Evolutionary conservation across 1,284 basidiomycete genomes (phyloP).

Genomic region (Fomitopsis pinicola): DNA sequence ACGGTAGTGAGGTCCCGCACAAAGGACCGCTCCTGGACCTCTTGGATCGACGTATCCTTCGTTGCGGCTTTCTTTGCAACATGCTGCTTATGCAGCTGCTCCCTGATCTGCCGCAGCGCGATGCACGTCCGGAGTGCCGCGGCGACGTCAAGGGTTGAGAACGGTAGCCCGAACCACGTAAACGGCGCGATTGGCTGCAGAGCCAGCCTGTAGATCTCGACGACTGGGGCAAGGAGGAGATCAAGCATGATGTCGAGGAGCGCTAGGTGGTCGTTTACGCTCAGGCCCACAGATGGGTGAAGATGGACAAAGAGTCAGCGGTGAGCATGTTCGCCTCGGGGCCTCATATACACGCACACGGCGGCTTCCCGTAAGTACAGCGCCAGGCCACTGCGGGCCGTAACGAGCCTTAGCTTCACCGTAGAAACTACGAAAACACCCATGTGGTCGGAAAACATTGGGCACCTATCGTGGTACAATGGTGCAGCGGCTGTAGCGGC

Average conservation of each 20-base stretch:
- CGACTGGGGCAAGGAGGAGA: constrained; percentile 37
- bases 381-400: too few relatives aligned
- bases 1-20: constrained; percentile 52
- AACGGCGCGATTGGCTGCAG: constrained; percentile 64
- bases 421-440: too few relatives aligned
- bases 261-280: neutral
- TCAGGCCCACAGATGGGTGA: neutral
- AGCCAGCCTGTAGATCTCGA: constrained; percentile 47
- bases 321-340: neutral
- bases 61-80: constrained; percentile 19
- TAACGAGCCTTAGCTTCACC: neutral
- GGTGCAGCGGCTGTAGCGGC: constrained; percentile 76
- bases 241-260: constrained; percentile 9
- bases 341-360: neutral
- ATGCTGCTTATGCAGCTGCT: constrained; percentile 43
- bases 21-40: constrained; percentile 50
- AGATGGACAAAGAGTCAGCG: neutral
- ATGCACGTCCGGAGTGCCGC: constrained; percentile 66
- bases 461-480: constrained; percentile 29
- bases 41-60: constrained; percentile 12
- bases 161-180: constrained; percentile 56
- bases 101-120: constrained; percentile 60
- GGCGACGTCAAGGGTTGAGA: constrained; percentile 61
- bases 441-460: neutral
- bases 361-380: neutral